Evolutionary conservation across 1,139 yeast species (phyloP).

Genomic region (Hyphopichia buzzinii): DNA sequence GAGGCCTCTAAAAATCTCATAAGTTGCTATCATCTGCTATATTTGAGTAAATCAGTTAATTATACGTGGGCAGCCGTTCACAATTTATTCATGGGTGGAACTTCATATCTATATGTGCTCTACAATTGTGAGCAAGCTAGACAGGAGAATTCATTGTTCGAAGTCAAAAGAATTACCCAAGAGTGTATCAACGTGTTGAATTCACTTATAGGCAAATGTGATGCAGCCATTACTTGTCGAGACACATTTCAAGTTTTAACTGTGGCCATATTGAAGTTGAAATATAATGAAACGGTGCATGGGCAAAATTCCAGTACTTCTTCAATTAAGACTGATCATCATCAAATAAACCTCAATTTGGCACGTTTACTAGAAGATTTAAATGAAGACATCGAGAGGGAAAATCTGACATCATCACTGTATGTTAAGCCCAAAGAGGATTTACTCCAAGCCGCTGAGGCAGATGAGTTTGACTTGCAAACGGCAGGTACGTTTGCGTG

Average conservation of each 20-base stretch:
- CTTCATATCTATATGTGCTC: slow-evolving; percentile 73
- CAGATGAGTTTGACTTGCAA: slow-evolving; percentile 5
- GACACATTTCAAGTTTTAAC: slow-evolving; percentile 71
- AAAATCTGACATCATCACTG: neutral
- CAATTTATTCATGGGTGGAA: slow-evolving; percentile 84
- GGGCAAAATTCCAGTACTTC: slow-evolving; percentile 20
- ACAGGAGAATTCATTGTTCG: slow-evolving; percentile 44
- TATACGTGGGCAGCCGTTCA: slow-evolving; percentile 95
- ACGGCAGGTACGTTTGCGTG: neutral
- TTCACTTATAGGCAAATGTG: slow-evolving; percentile 67
- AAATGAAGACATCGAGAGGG: slow-evolving; percentile 4
- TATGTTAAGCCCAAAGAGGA: neutral
- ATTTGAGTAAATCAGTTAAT: slow-evolving; percentile 58
- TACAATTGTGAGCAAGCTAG: slow-evolving; percentile 63
- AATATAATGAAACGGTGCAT: slow-evolving; percentile 44
- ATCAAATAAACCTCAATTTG: slow-evolving; percentile 38
- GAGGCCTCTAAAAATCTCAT: slow-evolving; percentile 68
- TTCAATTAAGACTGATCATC: slow-evolving; percentile 16
- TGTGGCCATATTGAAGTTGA: slow-evolving; percentile 66
- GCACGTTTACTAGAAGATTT: slow-evolving; percentile 35
- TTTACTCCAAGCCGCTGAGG: neutral
- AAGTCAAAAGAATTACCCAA: slow-evolving; percentile 53
- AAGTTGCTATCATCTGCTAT: slow-evolving; percentile 57
- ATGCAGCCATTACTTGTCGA: slow-evolving; percentile 71
- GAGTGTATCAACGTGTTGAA: slow-evolving; percentile 61